Percentiles rank a stretch among this genome's conserved stretches.
Conservation (phyloP, 2,329 filamentous ascomycete species). For the Amesomyces nigricolor region DNA sequence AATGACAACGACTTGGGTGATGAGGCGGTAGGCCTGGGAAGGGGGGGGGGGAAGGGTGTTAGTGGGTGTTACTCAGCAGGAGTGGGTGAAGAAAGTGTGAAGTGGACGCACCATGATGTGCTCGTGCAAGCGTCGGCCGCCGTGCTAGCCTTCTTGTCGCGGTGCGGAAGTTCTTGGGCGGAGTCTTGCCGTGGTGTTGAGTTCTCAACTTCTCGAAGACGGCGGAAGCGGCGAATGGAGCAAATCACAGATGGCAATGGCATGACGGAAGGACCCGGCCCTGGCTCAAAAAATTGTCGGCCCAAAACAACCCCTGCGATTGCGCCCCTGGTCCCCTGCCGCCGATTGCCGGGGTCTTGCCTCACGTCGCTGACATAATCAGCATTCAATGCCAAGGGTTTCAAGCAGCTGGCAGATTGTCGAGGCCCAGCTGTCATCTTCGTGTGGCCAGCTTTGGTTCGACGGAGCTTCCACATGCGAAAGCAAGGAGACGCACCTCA, state of each 20-base stretch:
- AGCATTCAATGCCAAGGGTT: background rate
- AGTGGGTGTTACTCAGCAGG: background rate
- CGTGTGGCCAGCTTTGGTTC: background rate
- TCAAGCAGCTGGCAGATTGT: background rate
- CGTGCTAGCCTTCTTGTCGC: slow-evolving; percentile 13
- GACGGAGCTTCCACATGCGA: slow-evolving; percentile 9
- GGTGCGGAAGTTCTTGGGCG: background rate
- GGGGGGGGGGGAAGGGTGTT: background rate
- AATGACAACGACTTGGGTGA: slow-evolving; percentile 87
- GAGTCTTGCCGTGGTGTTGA: background rate
- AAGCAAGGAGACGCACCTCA: slow-evolving; percentile 22
- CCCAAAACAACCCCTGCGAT: slow-evolving; percentile 5
- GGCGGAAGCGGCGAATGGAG: slow-evolving; percentile 9
- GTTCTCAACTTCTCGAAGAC: slow-evolving; percentile 3
- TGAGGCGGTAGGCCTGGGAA: slow-evolving; percentile 82
- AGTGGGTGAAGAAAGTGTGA: background rate
- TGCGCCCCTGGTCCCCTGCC: background rate
- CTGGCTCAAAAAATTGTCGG: slow-evolving; percentile 23
- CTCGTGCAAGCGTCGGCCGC: slow-evolving; percentile 11
- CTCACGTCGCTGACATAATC: no score
- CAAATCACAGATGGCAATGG: background rate
- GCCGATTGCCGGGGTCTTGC: slow-evolving; percentile 24
- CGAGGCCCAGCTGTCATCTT: background rate
- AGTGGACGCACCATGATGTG: slow-evolving; percentile 24
- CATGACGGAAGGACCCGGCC: slow-evolving; percentile 15